phyloP scores from a whole-genome alignment of 228 moss, liverwort and hornwort genomes.

The Sphagnum fallax region DNA sequence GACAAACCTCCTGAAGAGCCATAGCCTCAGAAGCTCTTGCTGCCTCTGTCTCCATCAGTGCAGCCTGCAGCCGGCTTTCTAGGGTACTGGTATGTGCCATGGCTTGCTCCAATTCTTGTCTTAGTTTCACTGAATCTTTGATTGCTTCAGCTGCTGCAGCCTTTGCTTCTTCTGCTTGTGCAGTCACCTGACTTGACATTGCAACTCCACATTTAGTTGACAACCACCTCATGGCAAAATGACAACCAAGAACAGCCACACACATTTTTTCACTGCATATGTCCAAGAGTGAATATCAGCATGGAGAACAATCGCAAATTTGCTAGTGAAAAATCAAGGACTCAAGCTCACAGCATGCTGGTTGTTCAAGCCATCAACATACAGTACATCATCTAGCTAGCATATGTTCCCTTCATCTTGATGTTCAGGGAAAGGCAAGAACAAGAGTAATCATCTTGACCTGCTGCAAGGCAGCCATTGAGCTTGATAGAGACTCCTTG shows the following conservation, averaged over 20 bases:
- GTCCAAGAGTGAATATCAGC: no score
- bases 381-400: no score
- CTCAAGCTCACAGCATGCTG: no score
- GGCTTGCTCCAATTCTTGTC: conserved; percentile 31
- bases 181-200: conserved; percentile 18
- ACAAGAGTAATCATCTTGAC: conserved; percentile 6
- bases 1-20: conserved; percentile 29
- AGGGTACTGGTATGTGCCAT: conserved; percentile 21
- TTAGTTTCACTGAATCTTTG: conserved; percentile 11
- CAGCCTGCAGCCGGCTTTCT: conserved; percentile 15
- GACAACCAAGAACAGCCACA: no score
- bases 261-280: no score
- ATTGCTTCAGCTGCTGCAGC: conserved; percentile 16
- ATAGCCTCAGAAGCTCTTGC: conserved; percentile 28
- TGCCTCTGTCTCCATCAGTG: conserved; percentile 21
- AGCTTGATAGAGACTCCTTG: conserved; percentile 18
- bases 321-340: no score
- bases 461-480: conserved; percentile 37
- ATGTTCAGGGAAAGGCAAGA: no score
- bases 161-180: conserved; percentile 33
- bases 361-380: no score
- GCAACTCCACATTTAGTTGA: not conserved
- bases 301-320: no score
- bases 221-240: no score
- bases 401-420: no score